Conservation (phyloP, 768 basidiomycete species). For the Russula griseocarnosa region DNA sequence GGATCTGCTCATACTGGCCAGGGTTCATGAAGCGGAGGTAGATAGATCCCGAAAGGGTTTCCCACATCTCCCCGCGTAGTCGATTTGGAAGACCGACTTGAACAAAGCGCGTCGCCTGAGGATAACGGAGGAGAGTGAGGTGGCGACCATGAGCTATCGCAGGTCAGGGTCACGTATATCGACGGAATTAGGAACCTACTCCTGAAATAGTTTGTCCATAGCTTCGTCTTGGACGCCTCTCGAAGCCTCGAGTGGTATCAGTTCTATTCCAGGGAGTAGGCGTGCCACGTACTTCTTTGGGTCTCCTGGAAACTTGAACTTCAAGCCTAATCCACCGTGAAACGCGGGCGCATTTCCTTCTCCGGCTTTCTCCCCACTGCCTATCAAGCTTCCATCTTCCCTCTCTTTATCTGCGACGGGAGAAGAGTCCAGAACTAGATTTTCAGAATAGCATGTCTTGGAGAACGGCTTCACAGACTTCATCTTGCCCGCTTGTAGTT, state of each 20-base stretch:
- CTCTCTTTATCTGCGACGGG: conserved; percentile 36
- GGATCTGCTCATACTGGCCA: conserved; percentile 70
- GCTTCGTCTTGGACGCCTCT: conserved; percentile 90
- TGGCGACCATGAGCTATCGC: conserved; percentile 85
- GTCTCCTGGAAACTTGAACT: conserved; percentile 89
- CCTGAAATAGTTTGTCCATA: conserved; percentile 87
- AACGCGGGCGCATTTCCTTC: conserved; percentile 55
- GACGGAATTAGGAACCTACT: conserved; percentile 42
- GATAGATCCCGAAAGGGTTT: conserved; percentile 90
- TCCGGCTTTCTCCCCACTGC: conserved; percentile 52
- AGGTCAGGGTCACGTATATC: background rate
- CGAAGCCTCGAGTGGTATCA: conserved; percentile 51
- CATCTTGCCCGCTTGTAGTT: conserved; percentile 90
- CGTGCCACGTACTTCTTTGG: conserved; percentile 68
- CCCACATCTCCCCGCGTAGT: conserved; percentile 97
- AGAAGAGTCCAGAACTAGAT: conserved; percentile 57
- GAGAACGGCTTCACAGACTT: conserved; percentile 87
- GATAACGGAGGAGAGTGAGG: conserved; percentile 92
- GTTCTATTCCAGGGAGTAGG: background rate
- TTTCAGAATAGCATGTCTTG: conserved; percentile 92
- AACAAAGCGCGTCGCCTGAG: conserved; percentile 93
- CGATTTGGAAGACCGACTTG: conserved; percentile 96
- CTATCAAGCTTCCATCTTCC: conserved; percentile 61
- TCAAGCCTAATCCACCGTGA: conserved; percentile 74
- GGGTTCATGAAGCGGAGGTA: conserved; percentile 86